These are phyloP conservation scores for Rhytidiadelphus loreus DNA, from an alignment of 225 moss, liverwort and hornwort species.

Conservation along the genomic window DNA sequence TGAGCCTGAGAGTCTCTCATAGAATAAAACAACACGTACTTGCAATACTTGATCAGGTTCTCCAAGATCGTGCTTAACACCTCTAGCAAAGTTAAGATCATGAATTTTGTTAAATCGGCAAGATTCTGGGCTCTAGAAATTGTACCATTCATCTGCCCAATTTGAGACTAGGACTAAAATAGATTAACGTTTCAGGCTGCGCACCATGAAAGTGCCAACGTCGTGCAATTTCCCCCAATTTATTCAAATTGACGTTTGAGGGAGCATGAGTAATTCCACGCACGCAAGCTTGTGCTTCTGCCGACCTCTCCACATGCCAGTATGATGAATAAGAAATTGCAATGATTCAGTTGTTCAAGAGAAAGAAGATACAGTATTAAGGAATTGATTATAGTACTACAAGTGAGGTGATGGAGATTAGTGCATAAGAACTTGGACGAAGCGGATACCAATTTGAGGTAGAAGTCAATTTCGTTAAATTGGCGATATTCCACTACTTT, in stretches of 20 bases:
- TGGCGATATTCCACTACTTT: background rate
- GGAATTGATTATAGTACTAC: background rate
- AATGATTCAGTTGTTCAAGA: background rate
- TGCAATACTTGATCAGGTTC: background rate
- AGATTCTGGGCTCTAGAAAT: no score
- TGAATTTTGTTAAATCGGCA: background rate
- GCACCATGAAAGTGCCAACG: background rate
- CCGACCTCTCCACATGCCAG: background rate
- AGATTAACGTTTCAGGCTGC: background rate
- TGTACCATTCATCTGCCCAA: background rate
- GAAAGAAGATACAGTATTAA: background rate
- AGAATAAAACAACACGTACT: background rate
- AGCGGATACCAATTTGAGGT: background rate
- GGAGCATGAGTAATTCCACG: background rate
- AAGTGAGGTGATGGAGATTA: no score
- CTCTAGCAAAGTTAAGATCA: background rate
- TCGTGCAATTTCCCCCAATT: background rate
- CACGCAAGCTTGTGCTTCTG: background rate
- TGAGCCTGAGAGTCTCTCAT: background rate
- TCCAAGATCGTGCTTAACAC: background rate
- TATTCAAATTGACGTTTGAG: background rate
- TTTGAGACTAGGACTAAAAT: no score
- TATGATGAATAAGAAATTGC: background rate
- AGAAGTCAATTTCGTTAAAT: background rate
- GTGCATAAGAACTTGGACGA: background rate